These are phyloP conservation scores for Populus alba DNA, from an alignment of 345 rosid genomes.

Conservation along the genomic window DNA sequence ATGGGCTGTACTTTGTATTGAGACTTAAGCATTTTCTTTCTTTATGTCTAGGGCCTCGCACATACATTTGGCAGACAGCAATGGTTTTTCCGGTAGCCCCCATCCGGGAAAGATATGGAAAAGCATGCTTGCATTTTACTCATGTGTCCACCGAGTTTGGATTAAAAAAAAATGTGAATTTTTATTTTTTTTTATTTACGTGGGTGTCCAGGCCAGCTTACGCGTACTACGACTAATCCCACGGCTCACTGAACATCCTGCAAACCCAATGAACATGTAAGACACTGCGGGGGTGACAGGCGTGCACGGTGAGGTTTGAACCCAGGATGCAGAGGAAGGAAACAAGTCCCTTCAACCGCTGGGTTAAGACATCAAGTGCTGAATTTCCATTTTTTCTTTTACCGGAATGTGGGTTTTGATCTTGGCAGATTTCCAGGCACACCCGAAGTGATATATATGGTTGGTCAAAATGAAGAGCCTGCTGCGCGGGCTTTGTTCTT, in stretches of 20 bases:
- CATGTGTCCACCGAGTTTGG: neutral
- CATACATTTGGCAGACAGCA: neutral
- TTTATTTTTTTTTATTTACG: too few species aligned
- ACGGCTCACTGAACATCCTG: too few species aligned
- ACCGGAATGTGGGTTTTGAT: too few species aligned
- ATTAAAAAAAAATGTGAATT: neutral
- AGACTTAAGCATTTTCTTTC: neutral
- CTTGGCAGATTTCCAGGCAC: neutral
- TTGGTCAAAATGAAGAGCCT: neutral
- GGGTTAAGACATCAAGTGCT: too few species aligned
- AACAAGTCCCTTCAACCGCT: too few species aligned
- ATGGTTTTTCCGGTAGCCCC: neutral
- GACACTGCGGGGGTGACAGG: too few species aligned
- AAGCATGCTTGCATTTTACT: slow-evolving; percentile 2
- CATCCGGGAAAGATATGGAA: neutral
- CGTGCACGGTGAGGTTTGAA: too few species aligned
- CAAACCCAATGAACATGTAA: too few species aligned
- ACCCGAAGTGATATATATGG: neutral
- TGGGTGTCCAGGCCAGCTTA: too few species aligned
- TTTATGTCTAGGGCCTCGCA: neutral
- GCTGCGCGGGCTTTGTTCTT: too few species aligned
- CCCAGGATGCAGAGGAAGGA: too few species aligned
- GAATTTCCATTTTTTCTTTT: neutral
- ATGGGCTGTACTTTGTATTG: slow-evolving; percentile 15
- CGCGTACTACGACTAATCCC: too few species aligned